phyloP scores from a whole-genome alignment of 768 basidiomycete species.

The Russula lepida region DNA sequence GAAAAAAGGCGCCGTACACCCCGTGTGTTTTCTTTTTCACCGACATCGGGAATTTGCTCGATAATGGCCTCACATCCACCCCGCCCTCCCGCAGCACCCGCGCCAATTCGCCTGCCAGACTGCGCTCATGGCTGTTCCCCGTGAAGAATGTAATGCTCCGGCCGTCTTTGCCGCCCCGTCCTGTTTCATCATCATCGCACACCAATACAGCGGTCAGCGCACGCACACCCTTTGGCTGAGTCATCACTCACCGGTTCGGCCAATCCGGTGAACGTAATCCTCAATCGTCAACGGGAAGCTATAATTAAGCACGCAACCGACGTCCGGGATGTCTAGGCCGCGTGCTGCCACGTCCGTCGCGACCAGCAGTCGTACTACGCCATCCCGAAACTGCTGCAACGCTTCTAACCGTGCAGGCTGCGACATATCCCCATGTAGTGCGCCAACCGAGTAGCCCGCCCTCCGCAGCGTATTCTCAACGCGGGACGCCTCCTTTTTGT shows the following conservation, averaged over 20 bases:
- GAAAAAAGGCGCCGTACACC: constrained; percentile 81
- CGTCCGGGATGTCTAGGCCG: constrained; percentile 95
- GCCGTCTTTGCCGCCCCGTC: constrained; percentile 83
- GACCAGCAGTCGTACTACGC: constrained; percentile 73
- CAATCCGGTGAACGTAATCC: constrained; percentile 86
- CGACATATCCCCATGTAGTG: constrained; percentile 86
- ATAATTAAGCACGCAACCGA: constrained; percentile 90
- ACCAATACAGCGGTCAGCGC: no score
- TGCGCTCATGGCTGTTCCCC: constrained; percentile 76
- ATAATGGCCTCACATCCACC: constrained; percentile 66
- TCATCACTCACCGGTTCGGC: constrained; percentile 59
- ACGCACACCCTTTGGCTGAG: not conserved
- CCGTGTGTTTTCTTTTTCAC: constrained; percentile 95
- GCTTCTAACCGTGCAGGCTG: constrained; percentile 80
- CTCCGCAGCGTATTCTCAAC: constrained; percentile 70
- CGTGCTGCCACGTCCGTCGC: constrained; percentile 98
- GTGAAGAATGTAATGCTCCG: constrained; percentile 97
- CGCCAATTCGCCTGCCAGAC: constrained; percentile 88
- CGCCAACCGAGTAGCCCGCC: constrained; percentile 70
- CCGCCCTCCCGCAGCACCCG: constrained; percentile 84
- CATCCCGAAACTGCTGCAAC: constrained; percentile 79
- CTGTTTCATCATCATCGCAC: constrained; percentile 29
- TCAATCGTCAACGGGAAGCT: constrained; percentile 97
- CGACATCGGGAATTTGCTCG: constrained; percentile 86
- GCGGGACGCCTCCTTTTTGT: constrained; percentile 96